Conservation (phyloP, 2,329 filamentous ascomycete species). For the Penicillium sp. region DNA sequence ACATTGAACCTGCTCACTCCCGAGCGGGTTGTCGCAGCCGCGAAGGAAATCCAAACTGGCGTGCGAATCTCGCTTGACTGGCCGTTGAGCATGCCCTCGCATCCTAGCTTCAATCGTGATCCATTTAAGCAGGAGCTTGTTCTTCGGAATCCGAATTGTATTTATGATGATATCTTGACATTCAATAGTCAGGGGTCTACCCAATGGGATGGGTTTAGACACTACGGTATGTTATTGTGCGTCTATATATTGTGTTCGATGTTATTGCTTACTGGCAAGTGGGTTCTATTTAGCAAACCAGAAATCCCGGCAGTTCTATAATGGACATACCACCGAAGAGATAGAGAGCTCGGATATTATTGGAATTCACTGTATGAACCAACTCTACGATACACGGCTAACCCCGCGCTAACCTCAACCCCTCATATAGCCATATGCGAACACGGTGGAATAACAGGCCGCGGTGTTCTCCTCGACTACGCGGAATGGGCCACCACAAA, state of each 20-base stretch:
- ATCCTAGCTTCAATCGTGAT: slow-evolving; percentile 26
- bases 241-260: no score
- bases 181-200: slow-evolving; percentile 27
- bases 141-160: slow-evolving; percentile 20
- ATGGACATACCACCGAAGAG: slow-evolving; percentile 24
- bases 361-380: slow-evolving; percentile 20
- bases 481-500: slow-evolving; percentile 24
- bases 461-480: slow-evolving; percentile 23
- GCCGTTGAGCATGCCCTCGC: slow-evolving; percentile 25
- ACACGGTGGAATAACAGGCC: slow-evolving; percentile 26
- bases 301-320: slow-evolving; percentile 23
- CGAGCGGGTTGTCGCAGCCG: slow-evolving; percentile 42
- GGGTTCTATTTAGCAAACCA: slow-evolving; percentile 18
- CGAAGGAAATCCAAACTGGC: slow-evolving; percentile 44
- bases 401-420: background rate
- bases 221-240: slow-evolving; percentile 18
- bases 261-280: background rate
- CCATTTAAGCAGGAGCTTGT: slow-evolving; percentile 26
- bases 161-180: slow-evolving; percentile 25
- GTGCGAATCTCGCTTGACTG: slow-evolving; percentile 28
- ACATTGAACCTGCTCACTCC: slow-evolving; percentile 56
- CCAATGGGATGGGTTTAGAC: slow-evolving; percentile 29
- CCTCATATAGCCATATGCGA: slow-evolving; percentile 18
- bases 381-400: no score
- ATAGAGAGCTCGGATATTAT: slow-evolving; percentile 24